Evolutionary conservation across 495 filamentous ascomycete species (phyloP), one percentile per base, ranked within the genome.

Genomic region (Niebla homalea): DNA sequence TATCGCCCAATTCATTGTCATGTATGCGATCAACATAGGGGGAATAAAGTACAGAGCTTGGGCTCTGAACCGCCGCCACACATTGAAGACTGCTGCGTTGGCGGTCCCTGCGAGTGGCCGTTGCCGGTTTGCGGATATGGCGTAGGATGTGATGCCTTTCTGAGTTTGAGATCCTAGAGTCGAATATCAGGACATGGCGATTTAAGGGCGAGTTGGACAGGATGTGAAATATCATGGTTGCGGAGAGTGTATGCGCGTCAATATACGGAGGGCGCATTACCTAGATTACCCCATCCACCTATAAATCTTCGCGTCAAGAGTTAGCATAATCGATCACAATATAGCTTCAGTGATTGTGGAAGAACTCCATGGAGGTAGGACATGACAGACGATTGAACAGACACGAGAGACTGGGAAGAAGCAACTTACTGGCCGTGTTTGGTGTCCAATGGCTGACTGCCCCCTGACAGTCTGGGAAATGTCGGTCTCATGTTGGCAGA

Each of bases 31-130:
- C 52, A 88, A 53, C 57, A 92, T 70, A 29, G 89, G 84, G 29
- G 89, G 87, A n/a, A 73, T 74, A 62, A 85, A 73, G 73, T 89
- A 95, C 56, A 94, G 74, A 56, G 84, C 75, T 74, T 94, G 84
- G 49, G 71, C 62, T 58, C 67, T 67, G 67, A 68, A 75, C 51
- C 77, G 64, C 49, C 77, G 73, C 68, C 72, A 79, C 50, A 61
- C 64, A 65, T 80, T 80, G 69, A 84, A 84, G 67, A 83, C 68
- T 52, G 81, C 81, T 43, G 75, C 74, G 56, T 83, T 55, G 23
- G 67, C 60, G n/a, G 73, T 60, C 59, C 81, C 81, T 46, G 77
- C 78, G 21, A 84, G 67, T 56, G 79, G 79, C 29, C 71, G 69
- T 70, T 84, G 81, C 53, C 77, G 73, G 62, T 85, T 85, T 52